Evolutionary conservation across 139 green algal species (phyloP).

Genomic region (Tetraselmis chui): DNA sequence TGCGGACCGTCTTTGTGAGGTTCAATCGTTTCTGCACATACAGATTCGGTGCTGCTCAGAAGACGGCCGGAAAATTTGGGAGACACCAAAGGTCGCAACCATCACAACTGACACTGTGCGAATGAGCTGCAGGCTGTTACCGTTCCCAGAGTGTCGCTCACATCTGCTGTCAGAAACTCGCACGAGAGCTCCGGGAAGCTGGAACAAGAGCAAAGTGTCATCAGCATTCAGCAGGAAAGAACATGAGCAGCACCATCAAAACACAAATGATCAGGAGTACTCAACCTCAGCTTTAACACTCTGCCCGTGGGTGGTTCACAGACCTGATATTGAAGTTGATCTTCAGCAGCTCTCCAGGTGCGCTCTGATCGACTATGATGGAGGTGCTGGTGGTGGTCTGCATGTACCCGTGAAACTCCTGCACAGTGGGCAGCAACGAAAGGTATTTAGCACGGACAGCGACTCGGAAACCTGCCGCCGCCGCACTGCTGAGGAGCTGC

Average conservation of each 20-base stretch:
- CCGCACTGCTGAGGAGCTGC: not conserved
- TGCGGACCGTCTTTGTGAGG: conserved; percentile 91
- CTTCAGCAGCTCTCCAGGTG: conserved; percentile 82
- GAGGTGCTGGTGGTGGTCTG: conserved; percentile 49
- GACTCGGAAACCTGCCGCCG: not conserved
- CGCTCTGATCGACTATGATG: conserved; percentile 82
- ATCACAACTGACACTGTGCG: not conserved
- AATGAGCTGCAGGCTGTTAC: conserved; percentile 23
- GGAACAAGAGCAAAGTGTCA: conserved; percentile 18
- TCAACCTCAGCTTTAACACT: not conserved
- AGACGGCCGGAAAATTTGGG: not conserved
- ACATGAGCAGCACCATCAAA: conserved; percentile 11
- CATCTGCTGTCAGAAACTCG: conserved; percentile 93
- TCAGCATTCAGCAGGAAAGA: too few species aligned
- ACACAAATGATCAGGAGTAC: not conserved
- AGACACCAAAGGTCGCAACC: not conserved
- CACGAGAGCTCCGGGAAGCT: conserved; percentile 86
- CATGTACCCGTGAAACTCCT: conserved; percentile 83
- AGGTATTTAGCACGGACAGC: not conserved
- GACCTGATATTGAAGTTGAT: conserved; percentile 97
- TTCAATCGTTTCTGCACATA: conserved; percentile 78
- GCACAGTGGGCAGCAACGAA: conserved; percentile 17
- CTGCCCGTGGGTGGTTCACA: not conserved
- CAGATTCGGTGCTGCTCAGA: not conserved
- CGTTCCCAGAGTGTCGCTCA: conserved; percentile 87